Base-by-base conservation (phyloP, 2,329 filamentous ascomycete species). In the Aureobasidium zeae region DNA sequence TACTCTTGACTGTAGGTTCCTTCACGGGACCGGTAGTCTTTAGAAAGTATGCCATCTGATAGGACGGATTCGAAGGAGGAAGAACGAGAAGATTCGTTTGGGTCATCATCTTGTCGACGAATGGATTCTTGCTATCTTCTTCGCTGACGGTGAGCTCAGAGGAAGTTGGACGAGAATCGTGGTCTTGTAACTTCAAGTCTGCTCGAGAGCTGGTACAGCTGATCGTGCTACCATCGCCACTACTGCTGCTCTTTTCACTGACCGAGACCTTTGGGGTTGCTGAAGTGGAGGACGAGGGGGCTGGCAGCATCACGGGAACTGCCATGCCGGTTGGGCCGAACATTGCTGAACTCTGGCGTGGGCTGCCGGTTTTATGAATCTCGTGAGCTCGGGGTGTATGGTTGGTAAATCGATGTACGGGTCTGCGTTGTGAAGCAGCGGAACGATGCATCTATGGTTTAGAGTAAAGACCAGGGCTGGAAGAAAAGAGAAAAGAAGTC, bases 1-100 rank as follows among this genome's bases (percentile, higher is more conserved):
- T 15, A 16, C 11, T 9, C 17, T 39, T 47, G 12, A 28, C 19
- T n/a, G 34, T 39, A 45, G 54, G 54, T 3, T 57, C 52, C 42
- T 52, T 47, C 31, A 48, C 50, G 1, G 63, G 63, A 15, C 58
- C 62, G 4, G 62, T 65, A 5, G 59, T 61, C 45, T 55, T 55
- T 36, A 66, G 48, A 42, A 65, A 66, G 34, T 55, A 60, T 11
- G 60, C 60, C 43, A 66, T 51, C 28, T 65, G 61, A 24, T 56
- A 55, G 8, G 57, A 57, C 9, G 51, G 47, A 37, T 57, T 57
- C 15, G 51, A 48, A 16, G 44, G 52, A 8, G 56, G 57, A 25
- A 60, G 37, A 21, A 49, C 50, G 19, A 55, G 47, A 24, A 57
- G 37, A 36, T 57, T 60, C 7, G 53, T 52, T 29, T 55, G 51